Conservation (phyloP, 164 flowering plant species). For the Magnolia kwangsiensis region DNA sequence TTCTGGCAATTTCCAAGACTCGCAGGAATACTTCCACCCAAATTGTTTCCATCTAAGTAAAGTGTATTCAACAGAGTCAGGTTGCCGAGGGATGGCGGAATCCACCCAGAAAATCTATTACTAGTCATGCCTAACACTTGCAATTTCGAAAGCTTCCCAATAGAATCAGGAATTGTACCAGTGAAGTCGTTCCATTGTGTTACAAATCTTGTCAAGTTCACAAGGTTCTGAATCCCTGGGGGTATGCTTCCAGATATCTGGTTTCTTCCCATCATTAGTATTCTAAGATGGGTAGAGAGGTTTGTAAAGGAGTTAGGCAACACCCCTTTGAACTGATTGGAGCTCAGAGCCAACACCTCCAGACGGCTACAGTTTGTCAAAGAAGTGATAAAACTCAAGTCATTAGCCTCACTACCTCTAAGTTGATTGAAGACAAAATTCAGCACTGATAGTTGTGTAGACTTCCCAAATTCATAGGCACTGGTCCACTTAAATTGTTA, state of each 20-base stretch:
- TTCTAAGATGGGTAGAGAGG: neutral
- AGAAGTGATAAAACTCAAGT: neutral
- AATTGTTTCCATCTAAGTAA: neutral
- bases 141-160: neutral
- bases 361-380: neutral
- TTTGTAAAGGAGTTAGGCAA: neutral
- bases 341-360: neutral
- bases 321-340: slow-evolving; percentile 1
- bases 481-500: neutral
- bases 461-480: neutral
- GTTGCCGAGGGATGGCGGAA: neutral
- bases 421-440: neutral
- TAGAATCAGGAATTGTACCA: neutral
- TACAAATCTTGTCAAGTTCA: neutral
- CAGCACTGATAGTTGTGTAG: neutral
- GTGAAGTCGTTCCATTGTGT: neutral
- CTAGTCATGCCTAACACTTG: neutral
- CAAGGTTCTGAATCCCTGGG: neutral
- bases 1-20: neutral
- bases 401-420: neutral
- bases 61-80: neutral
- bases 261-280: neutral
- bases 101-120: neutral
- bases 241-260: neutral
- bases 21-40: neutral